Conservation (phyloP, 306 rosid genomes). For the Nissolia schottii region DNA sequence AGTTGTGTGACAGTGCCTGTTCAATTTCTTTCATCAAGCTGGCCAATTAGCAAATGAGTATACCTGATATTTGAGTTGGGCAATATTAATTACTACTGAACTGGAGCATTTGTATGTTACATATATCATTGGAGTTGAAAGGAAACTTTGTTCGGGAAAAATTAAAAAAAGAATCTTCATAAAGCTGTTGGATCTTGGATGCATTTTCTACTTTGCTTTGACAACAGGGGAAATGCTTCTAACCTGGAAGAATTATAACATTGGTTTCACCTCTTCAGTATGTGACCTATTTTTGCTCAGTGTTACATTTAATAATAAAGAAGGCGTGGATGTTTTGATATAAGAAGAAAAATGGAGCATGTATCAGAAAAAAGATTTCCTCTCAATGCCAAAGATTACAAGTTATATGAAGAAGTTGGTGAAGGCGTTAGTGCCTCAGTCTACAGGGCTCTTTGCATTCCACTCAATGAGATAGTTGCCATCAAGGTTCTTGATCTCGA, state of each 20-base stretch:
- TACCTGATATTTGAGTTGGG: constrained; percentile 9
- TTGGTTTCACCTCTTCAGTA: constrained; percentile 27
- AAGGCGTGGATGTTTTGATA: constrained; percentile 36
- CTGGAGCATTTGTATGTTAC: constrained; percentile 1
- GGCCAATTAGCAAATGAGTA: not conserved
- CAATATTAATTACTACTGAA: not conserved
- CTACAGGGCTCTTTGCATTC: constrained; percentile 84
- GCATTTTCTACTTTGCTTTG: constrained; percentile 28
- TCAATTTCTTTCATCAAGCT: constrained; percentile 17
- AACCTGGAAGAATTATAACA: constrained; percentile 33
- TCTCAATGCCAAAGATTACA: constrained; percentile 71
- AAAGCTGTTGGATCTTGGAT: constrained; percentile 37
- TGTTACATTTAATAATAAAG: constrained; percentile 26
- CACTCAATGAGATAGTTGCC: constrained; percentile 83
- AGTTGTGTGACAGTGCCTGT: not conserved
- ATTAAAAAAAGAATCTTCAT: constrained; percentile 9
- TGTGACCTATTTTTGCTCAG: constrained; percentile 18
- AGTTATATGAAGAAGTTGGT: constrained; percentile 95
- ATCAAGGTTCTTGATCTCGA: constrained; percentile 98
- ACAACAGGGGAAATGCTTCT: constrained; percentile 42
- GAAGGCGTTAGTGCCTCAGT: constrained; percentile 97
- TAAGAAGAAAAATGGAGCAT: constrained; percentile 64
- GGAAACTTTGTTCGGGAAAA: constrained; percentile 11
- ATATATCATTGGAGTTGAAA: constrained; percentile 22
- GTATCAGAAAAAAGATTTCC: constrained; percentile 63